Evolutionary conservation across 2,329 filamentous ascomycete genomes (phyloP).

Genomic region (Rhytidhysteron rufulum): DNA sequence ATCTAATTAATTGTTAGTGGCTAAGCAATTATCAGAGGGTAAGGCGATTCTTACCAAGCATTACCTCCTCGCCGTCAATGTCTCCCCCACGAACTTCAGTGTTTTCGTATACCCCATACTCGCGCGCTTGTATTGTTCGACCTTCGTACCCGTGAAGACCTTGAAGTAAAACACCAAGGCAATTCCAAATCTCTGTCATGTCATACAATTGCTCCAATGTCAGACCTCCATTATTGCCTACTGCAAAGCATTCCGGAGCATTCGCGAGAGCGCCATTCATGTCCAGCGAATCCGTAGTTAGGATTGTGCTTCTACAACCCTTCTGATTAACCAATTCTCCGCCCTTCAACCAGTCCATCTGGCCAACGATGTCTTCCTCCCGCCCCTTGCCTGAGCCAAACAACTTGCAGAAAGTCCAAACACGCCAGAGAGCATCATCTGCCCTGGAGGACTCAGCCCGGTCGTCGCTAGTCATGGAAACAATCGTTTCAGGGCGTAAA

Average conservation of each 20-base stretch:
- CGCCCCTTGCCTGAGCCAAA: slow-evolving; percentile 58
- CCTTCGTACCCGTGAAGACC: slow-evolving; percentile 54
- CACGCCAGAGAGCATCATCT: slow-evolving; percentile 61
- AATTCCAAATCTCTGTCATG: slow-evolving; percentile 63
- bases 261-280: slow-evolving; percentile 53
- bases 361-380: slow-evolving; percentile 56
- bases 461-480: slow-evolving; percentile 49
- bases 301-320: slow-evolving; percentile 42
- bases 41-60: slow-evolving; percentile 43
- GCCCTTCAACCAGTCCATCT: slow-evolving; percentile 62
- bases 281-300: slow-evolving; percentile 48
- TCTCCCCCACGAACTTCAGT: slow-evolving; percentile 12
- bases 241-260: slow-evolving; percentile 55
- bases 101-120: slow-evolving; percentile 48
- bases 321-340: slow-evolving; percentile 50
- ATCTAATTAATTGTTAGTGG: slow-evolving; percentile 37
- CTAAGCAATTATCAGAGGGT: slow-evolving; percentile 3
- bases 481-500: slow-evolving; percentile 54
- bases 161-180: slow-evolving; percentile 54
- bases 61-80: slow-evolving; percentile 41
- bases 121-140: slow-evolving; percentile 51
- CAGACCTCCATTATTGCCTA: slow-evolving; percentile 54
- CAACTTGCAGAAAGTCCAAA: slow-evolving; percentile 63
- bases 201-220: slow-evolving; percentile 57
- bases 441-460: slow-evolving; percentile 48